Conservation (phyloP, 2,329 filamentous ascomycete species). For the Zasmidium cellare region DNA sequence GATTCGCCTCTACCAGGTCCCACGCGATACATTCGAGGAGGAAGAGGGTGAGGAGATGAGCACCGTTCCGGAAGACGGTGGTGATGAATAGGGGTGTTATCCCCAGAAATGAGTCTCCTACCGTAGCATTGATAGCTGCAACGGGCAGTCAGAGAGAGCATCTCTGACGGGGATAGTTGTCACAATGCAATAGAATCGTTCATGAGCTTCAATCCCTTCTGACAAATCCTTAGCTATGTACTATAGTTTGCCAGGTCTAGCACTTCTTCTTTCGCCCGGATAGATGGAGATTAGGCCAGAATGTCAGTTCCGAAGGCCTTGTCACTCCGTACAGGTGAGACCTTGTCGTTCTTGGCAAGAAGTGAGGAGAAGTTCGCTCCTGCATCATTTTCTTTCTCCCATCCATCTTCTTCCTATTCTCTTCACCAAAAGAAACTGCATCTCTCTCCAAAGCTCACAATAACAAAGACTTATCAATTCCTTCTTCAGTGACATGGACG, state of each 20-base stretch:
- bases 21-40: constrained; percentile 84
- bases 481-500: no score
- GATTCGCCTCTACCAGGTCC: constrained; percentile 89
- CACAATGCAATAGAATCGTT: no score
- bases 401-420: not conserved
- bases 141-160: no score
- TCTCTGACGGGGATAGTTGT: no score
- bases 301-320: not conserved
- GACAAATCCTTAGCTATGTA: no score
- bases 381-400: not conserved
- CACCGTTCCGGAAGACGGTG: constrained; percentile 49
- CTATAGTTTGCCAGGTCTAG: no score
- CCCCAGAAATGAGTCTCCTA: no score
- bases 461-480: no score
- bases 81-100: not conserved
- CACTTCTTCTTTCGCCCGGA: no score
- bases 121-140: no score
- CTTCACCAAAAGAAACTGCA: not conserved
- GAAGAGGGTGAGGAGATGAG: constrained; percentile 73
- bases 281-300: not conserved
- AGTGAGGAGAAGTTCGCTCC: not conserved
- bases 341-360: not conserved
- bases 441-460: no score
- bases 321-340: not conserved
- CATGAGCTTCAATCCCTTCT: no score